Evolutionary conservation across 2,329 filamentous ascomycete genomes (phyloP), one percentile per base, ranked within the genome.

Genomic region (Calonectria pauciramosa): DNA sequence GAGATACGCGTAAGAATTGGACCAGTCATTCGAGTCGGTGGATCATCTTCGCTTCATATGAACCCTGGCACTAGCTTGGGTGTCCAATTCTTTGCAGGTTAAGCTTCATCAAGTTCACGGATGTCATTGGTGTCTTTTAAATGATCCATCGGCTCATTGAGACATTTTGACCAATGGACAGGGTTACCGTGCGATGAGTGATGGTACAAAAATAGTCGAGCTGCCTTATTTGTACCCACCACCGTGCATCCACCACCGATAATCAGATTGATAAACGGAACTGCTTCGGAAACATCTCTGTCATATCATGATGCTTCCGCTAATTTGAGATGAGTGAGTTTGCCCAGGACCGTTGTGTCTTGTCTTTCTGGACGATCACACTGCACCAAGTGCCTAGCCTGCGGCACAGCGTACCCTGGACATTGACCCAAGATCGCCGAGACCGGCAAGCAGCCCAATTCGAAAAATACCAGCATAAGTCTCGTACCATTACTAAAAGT

Each of bases 211-310:
- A 26, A 32, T 20, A 20, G 18, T 34, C 18, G 9, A 32, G 5
- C 28, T 32, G 9, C 9, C 16, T 14, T 28, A 20, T 3, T 20
- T 28, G 20, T 32, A 56, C 8, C 30, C 30, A 32, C 30, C 30
- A 32, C 30, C 30, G 30, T 32, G 49, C 49, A 30, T 26, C 49
- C 4, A n/a, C 18, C 5, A 10, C 34, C 11, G 32, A 20, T 59
- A 59, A 59, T 59, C 54, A 36, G 54, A 59, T 59, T 59, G 54
- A 59, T 59, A 59, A 59, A 18, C 1, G 3, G 16, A 56, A n/a
- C 23, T 30, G 34, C 16, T 8, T 44, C 32, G 20, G 9, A 4
- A 56, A 23, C 11, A 38, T 36, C 11, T 23, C 44, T 23, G n/a
- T 1, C 0, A n/a, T 23, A 23, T 2, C 13, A 34, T n/a, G 20